Evolutionary conservation across 106 monocot species (phyloP).

Genomic region (Dendrobium huoshanense): DNA sequence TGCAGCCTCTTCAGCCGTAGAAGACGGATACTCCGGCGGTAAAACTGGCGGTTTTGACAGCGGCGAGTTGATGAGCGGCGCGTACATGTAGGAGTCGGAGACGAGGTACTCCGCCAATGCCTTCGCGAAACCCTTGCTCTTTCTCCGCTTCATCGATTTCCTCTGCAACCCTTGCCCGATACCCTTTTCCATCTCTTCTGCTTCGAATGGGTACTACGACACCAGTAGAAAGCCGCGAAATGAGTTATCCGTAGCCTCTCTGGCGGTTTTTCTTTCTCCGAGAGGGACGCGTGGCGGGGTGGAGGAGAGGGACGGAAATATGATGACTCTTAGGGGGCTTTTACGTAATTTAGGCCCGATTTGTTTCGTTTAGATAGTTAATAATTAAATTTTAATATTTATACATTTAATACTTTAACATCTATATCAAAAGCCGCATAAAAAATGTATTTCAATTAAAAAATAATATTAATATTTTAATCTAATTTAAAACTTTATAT

Average conservation of each 20-base stretch:
- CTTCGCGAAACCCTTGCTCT: slow-evolving; percentile 23
- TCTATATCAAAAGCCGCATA: too few relatives aligned
- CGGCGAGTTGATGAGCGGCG: slow-evolving; percentile 32
- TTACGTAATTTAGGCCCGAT: too few relatives aligned
- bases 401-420: too few relatives aligned
- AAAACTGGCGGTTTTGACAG: too few relatives aligned
- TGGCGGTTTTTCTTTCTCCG: background rate
- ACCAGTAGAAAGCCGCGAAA: background rate
- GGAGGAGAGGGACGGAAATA: background rate
- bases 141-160: slow-evolving; percentile 21
- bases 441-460: too few relatives aligned
- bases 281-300: background rate
- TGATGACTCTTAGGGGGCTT: too few relatives aligned
- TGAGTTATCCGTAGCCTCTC: background rate
- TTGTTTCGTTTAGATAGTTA: too few relatives aligned
- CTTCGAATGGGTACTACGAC: background rate
- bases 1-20: too few relatives aligned
- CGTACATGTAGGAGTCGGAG: slow-evolving; percentile 66
- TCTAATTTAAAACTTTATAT: too few relatives aligned
- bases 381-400: too few relatives aligned
- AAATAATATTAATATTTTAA: too few relatives aligned
- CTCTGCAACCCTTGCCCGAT: background rate
- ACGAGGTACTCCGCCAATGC: slow-evolving; percentile 34
- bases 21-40: too few relatives aligned
- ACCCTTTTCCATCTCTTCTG: slow-evolving; percentile 18